Base-by-base conservation (phyloP, 2,329 filamentous ascomycete genomes). In the Berkeleyomyces basicola region DNA sequence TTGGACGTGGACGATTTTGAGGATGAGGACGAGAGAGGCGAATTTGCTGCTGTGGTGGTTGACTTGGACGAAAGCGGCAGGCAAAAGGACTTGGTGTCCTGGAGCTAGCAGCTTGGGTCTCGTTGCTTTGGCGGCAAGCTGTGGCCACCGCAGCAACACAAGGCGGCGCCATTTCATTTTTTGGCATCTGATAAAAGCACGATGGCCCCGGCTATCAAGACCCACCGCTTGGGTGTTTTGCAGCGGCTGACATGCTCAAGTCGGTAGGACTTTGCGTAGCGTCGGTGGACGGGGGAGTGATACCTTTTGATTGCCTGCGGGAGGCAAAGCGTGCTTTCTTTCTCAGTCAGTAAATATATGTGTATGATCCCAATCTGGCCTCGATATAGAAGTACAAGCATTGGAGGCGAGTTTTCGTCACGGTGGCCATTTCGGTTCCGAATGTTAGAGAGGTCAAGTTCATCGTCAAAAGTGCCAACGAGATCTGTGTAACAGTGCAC, bases 1-100 rank as follows among this genome's bases (percentile, higher is more conserved):
- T 69, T 76, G 2, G 76, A 78, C 67, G 70, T 79, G 61, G 71
- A 73, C 1, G 79, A 82, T 55, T 73, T 81, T 46, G 76, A 80
- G 65, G 78, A 75, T 1, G 80, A 82, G 65, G 80, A 82, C 62
- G 77, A 79, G 69, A 73, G 73, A 65, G 79, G 79, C 14, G 79
- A 82, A 64, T 80, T 77, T 67, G 76, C 76, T 11, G 78, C 80
- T 0, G 75, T 79, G 16, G 70, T 82, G 43, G 79, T 83, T 4
- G 74, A 80, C 63, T 65, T 81, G 43, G 79, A 82, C 62, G 78
- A 77, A 58, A 65, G 76, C 53, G 79, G 80, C n/a, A 72, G 75
- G 31, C 76, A 81, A 69, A 72, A 74, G 4, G 80, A 77, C 43
- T 68, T 82, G 61, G 72, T 83, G 11, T 80, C 78, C 5, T 82